phyloP scores from a whole-genome alignment of 2,329 filamentous ascomycete genomes.

The Fusarium nanum region DNA sequence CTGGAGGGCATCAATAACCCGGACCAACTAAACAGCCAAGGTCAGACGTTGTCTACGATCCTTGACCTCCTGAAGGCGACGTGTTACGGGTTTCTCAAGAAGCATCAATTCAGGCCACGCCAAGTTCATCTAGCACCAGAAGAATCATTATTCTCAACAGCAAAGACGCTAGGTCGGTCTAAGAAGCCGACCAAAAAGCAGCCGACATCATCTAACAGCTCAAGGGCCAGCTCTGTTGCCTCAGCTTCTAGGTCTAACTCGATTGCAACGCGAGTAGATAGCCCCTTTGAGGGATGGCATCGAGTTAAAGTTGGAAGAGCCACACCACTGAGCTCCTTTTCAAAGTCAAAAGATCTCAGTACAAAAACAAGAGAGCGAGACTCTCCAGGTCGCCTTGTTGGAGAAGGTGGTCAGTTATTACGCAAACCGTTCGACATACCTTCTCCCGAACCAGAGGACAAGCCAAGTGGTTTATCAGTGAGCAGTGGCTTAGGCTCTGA shows the following conservation, averaged over 20 bases:
- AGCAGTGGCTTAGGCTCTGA: background rate
- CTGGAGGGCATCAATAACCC: constrained; percentile 51
- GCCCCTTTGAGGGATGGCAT: constrained; percentile 54
- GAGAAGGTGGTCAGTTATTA: constrained; percentile 55
- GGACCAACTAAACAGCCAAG: constrained; percentile 57
- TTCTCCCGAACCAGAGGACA: constrained; percentile 26
- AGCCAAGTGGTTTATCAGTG: background rate
- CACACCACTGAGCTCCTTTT: constrained; percentile 5
- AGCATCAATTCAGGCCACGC: constrained; percentile 74
- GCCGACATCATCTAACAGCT: constrained; percentile 15
- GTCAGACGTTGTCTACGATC: constrained; percentile 60
- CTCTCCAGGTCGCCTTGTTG: constrained; percentile 50
- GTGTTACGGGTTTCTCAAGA: constrained; percentile 78
- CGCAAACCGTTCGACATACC: constrained; percentile 59
- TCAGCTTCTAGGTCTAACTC: constrained; percentile 11
- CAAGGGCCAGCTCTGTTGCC: constrained; percentile 25
- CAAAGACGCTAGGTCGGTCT: constrained; percentile 31
- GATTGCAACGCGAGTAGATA: constrained; percentile 13
- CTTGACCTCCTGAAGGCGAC: constrained; percentile 75
- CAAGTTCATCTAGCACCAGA: constrained; percentile 42
- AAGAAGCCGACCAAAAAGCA: constrained; percentile 31
- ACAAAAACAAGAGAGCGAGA: constrained; percentile 5
- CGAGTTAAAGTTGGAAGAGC: constrained; percentile 50
- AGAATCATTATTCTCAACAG: constrained; percentile 43
- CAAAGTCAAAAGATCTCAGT: background rate